These are phyloP conservation scores for Pelargonium exstipulatum DNA, from an alignment of 441 rosid genomes.

Conservation along the genomic window DNA sequence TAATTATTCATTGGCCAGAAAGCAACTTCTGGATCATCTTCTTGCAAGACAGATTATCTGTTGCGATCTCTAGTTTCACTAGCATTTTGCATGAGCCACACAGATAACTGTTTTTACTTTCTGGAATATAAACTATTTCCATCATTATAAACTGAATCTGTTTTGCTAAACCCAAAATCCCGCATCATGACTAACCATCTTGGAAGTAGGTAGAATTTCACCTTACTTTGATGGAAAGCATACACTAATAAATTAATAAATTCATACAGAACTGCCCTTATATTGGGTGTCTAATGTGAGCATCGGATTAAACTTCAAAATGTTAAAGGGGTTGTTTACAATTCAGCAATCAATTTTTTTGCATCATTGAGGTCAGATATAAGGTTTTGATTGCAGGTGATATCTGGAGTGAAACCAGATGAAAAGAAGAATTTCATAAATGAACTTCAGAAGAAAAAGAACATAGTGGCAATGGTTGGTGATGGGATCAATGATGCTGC, in stretches of 20 bases:
- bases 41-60: neutral
- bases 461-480: slow-evolving; percentile 88
- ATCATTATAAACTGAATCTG: neutral
- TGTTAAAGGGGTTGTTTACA: neutral
- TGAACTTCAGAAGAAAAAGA: slow-evolving; percentile 63
- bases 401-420: slow-evolving; percentile 77
- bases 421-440: slow-evolving; percentile 67
- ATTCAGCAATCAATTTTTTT: neutral
- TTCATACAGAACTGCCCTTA: neutral
- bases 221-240: neutral
- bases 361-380: neutral
- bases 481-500: slow-evolving; percentile 99
- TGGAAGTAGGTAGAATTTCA: neutral
- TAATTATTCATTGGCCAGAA: neutral
- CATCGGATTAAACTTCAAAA: neutral
- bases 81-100: neutral
- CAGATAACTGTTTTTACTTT: neutral
- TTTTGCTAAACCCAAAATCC: neutral
- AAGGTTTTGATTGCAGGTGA: slow-evolving; percentile 45
- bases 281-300: neutral
- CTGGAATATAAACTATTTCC: neutral
- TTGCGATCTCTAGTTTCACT: neutral
- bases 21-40: neutral
- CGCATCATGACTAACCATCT: neutral
- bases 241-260: neutral